A percentile compares a stretch with the other conserved stretches of the same genome.
Evolutionary conservation across 441 rosid genomes (phyloP).

Genomic region (Populus hybrid): DNA sequence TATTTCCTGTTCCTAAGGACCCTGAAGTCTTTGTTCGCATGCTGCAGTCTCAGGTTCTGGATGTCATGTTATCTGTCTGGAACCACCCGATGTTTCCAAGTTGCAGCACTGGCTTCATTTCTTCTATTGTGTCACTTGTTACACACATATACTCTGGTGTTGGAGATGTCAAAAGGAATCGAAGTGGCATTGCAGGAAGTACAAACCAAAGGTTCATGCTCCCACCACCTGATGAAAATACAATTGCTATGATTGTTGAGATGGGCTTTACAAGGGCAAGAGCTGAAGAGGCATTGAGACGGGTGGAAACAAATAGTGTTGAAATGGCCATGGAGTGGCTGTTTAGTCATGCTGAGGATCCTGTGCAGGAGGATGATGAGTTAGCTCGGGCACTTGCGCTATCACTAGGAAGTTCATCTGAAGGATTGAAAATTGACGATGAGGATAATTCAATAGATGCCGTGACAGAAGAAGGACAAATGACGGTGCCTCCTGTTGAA

Average conservation of each 20-base stretch:
- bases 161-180: constrained; percentile 81
- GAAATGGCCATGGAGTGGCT: constrained; percentile 99
- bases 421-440: too few relatives aligned
- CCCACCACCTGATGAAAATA: constrained; percentile 90
- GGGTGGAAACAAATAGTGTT: constrained; percentile 95
- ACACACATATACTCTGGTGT: constrained; percentile 86
- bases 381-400: constrained; percentile 98
- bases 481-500: too few relatives aligned
- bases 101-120: constrained; percentile 68
- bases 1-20: constrained; percentile 88
- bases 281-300: constrained; percentile 91
- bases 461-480: too few relatives aligned
- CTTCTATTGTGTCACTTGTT: constrained; percentile 74
- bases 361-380: constrained; percentile 97
- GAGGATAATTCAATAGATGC: too few relatives aligned
- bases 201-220: constrained; percentile 71
- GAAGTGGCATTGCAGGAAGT: constrained; percentile 59
- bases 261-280: constrained; percentile 99
- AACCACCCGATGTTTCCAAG: constrained; percentile 80
- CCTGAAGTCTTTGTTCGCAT: constrained; percentile 82
- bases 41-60: constrained; percentile 91
- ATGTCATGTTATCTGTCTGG: constrained; percentile 86
- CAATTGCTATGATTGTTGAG: constrained; percentile 85
- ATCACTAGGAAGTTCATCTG: too few relatives aligned
- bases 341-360: constrained; percentile 83